Percentiles rank a stretch among this genome's conserved stretches.
phyloP scores from a whole-genome alignment of 768 basidiomycete species.

The Podaxis pistillaris region DNA sequence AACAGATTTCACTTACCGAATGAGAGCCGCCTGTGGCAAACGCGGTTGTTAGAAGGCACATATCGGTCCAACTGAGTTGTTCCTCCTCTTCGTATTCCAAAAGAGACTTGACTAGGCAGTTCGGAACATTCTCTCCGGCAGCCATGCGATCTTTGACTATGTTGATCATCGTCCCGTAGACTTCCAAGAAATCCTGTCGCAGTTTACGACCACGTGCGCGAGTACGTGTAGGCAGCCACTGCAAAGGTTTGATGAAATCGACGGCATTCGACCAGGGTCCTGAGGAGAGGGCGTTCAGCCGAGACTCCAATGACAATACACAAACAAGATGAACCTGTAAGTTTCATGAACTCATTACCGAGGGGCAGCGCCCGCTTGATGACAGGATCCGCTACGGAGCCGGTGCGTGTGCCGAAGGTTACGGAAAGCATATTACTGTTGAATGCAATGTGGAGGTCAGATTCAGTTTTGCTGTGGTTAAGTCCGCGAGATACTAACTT shows the following conservation, averaged over 20 bases:
- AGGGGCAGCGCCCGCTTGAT: slow-evolving; percentile 33
- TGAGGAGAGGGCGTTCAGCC: slow-evolving; percentile 16
- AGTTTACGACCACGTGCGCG: slow-evolving; percentile 35
- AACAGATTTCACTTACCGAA: slow-evolving; percentile 26
- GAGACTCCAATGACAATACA: too few relatives aligned
- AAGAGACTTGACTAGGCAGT: slow-evolving; percentile 41
- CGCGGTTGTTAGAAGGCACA: slow-evolving; percentile 36
- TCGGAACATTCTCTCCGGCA: slow-evolving; percentile 35
- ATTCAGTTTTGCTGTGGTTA: too few relatives aligned
- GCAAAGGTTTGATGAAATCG: slow-evolving; percentile 44
- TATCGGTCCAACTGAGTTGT: slow-evolving; percentile 35
- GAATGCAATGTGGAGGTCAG: too few relatives aligned
- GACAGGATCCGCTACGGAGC: slow-evolving; percentile 33
- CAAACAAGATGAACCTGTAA: too few relatives aligned
- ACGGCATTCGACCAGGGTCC: slow-evolving; percentile 43
- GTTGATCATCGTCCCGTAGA: slow-evolving; percentile 37
- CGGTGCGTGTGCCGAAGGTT: slow-evolving; percentile 39
- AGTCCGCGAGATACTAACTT: too few relatives aligned
- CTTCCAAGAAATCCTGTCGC: slow-evolving; percentile 33
- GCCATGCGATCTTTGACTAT: slow-evolving; percentile 34
- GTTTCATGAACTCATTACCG: slow-evolving; percentile 41
- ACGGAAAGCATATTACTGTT: slow-evolving; percentile 42
- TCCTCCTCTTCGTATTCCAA: slow-evolving; percentile 32
- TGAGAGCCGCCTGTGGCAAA: slow-evolving; percentile 45
- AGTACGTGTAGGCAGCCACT: slow-evolving; percentile 36